Evolutionary conservation across 805 yeast species (phyloP), one percentile per base, ranked within the genome.

Genomic region (Candida endomychidarum): DNA sequence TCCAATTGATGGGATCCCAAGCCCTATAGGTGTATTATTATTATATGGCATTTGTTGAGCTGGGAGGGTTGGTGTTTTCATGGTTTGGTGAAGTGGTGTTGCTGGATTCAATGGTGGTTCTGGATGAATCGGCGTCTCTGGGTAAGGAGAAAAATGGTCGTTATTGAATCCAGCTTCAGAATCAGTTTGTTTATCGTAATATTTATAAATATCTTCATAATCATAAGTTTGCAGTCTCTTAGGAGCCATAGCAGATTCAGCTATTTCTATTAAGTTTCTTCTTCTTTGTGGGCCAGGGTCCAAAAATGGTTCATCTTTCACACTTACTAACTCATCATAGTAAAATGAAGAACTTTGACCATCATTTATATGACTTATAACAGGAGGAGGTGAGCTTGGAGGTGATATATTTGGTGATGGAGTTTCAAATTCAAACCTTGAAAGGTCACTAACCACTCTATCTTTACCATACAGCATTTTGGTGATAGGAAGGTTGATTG

Each of bases 361-460:
- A 12, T 37, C 31, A 8, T 19, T 27, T 32, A 21, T 32, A 4
- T 17, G 11, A 9, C n/a, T 19, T 19, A 32, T 32, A 3, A 21
- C 19, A 6, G 63, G 51, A 7, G 61, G 51, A 1, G 69, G 68
- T 6, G 69, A 56, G 2, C 61, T 38, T 35, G 63, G 58, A 46
- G 68, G 43, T 3, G 69, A 61, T 25, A 68, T 45, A 19, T 47
- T 49, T 2, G 65, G 60, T 4, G 50, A 45, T 2, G 46, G 49
- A 16, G 46, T 45, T 18, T 58, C 62, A 37, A 49, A 56, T 24
- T 63, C 63, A 37, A 64, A 66, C 7, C 70, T 50, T 14, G 68
- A 57, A 8, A 52, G 38, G 41, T 63, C 69, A 42, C 65, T 55
- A 8, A 60, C 58, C 10, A 63, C 53, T 20, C 65, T 46, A 5